These are phyloP conservation scores for Rhodotorula mucilaginosa DNA, from an alignment of 1,284 basidiomycete species.

Conservation along the genomic window DNA sequence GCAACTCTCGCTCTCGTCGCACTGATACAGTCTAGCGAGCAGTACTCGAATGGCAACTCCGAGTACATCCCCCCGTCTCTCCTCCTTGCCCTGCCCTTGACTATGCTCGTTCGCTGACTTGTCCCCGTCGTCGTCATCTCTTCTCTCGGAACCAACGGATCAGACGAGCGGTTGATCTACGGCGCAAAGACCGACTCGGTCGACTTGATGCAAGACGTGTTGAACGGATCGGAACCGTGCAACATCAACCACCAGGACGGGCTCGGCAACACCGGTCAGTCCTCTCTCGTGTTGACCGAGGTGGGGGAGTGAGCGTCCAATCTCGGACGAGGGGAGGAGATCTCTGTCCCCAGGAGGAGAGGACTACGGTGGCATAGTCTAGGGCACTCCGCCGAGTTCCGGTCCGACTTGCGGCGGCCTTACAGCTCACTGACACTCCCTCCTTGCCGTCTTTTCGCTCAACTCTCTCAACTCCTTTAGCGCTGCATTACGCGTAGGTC, in stretches of 20 bases:
- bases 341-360: not conserved
- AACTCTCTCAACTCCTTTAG: conserved; percentile 50
- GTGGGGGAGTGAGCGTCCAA: not conserved
- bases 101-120: not conserved
- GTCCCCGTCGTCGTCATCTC: not conserved
- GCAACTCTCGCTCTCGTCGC: not conserved
- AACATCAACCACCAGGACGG: conserved; percentile 77
- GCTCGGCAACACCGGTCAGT: conserved; percentile 35
- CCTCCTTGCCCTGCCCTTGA: too few relatives aligned
- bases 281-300: not conserved
- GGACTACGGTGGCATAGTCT: not conserved
- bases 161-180: conserved; percentile 70
- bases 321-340: not conserved
- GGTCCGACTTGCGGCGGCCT: too few relatives aligned
- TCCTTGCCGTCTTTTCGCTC: not conserved
- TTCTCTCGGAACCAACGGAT: not conserved
- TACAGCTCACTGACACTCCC: too few relatives aligned
- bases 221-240: conserved; percentile 50
- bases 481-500: conserved; percentile 75
- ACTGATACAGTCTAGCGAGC: not conserved
- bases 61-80: not conserved
- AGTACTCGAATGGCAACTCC: conserved; percentile 4
- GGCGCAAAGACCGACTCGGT: conserved; percentile 74
- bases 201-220: conserved; percentile 63
- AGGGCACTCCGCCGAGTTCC: too few relatives aligned